A percentile compares a stretch with the other conserved stretches of the same genome.
Conservation (phyloP, 2,329 filamentous ascomycete genomes). For the Paracorniculantispora psalliotae region DNA sequence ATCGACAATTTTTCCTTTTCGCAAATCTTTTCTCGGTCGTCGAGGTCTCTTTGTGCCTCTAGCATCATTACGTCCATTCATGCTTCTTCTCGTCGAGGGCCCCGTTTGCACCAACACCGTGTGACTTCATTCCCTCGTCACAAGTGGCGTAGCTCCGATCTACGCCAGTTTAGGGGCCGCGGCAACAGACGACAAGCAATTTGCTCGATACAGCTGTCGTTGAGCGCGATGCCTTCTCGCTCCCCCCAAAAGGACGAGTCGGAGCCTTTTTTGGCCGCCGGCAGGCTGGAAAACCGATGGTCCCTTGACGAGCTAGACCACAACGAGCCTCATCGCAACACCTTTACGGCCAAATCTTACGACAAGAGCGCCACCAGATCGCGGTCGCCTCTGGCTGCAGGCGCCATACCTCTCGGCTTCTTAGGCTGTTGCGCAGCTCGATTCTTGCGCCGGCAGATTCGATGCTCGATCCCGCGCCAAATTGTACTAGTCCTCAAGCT, state of each 20-base stretch:
- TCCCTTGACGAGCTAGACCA: not conserved
- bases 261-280: not conserved
- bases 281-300: not conserved
- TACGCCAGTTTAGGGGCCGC: not conserved
- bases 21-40: too few species aligned
- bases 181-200: not conserved
- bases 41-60: too few species aligned
- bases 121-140: too few species aligned
- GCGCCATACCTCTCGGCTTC: not conserved
- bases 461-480: not conserved
- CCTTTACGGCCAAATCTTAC: not conserved
- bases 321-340: not conserved
- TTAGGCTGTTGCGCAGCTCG: slow-evolving; percentile 4
- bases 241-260: not conserved
- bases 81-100: too few species aligned
- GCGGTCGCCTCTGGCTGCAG: slow-evolving; percentile 3
- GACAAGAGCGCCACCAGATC: slow-evolving; percentile 8
- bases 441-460: slow-evolving; percentile 2
- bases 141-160: too few species aligned
- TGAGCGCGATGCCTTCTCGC: not conserved
- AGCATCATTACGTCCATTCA: too few species aligned
- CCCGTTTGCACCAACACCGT: too few species aligned
- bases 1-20: too few species aligned
- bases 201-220: too few species aligned
- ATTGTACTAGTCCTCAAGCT: slow-evolving; percentile 20